These are phyloP conservation scores for Aurantiochytrium sp. DNA, from an alignment of 108 stramenopile species.

Conservation along the genomic window DNA sequence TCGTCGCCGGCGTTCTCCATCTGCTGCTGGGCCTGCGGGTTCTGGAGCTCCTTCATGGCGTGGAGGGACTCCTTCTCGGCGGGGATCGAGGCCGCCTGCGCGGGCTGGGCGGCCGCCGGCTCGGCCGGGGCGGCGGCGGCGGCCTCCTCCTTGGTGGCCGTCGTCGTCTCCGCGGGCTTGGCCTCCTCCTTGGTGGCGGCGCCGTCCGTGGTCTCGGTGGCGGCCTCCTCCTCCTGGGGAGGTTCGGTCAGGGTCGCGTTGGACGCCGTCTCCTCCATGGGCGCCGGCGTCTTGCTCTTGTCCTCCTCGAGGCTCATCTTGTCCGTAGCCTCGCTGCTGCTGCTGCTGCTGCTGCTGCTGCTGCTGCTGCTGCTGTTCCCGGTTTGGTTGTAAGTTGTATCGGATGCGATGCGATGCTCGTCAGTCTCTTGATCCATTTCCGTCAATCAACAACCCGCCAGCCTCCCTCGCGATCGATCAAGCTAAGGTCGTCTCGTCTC, in stretches of 20 bases:
- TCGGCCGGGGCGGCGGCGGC: background rate
- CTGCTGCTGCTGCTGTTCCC: no score
- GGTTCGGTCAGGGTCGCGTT: background rate
- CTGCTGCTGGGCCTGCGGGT: background rate
- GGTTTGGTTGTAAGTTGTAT: no score
- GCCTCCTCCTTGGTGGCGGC: background rate
- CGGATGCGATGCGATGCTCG: no score
- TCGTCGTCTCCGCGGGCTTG: background rate
- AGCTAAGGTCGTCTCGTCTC: no score
- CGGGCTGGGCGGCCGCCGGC: background rate
- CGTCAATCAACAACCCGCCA: no score
- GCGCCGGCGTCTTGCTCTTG: no score
- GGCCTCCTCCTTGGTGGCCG: slow-evolving; percentile 4
- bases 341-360: no score
- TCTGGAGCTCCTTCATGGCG: slow-evolving; percentile 17
- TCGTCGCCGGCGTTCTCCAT: background rate
- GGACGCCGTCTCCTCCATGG: no score
- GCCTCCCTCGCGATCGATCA: no score
- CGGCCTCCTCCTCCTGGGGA: background rate
- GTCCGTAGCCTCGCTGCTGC: no score
- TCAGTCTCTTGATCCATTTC: no score
- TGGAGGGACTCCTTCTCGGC: slow-evolving; percentile 25
- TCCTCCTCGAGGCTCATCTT: no score
- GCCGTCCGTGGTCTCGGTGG: background rate
- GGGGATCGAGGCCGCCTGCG: background rate